Conservation (phyloP, 1,284 basidiomycete genomes). For the Porogramme epimiltina region DNA sequence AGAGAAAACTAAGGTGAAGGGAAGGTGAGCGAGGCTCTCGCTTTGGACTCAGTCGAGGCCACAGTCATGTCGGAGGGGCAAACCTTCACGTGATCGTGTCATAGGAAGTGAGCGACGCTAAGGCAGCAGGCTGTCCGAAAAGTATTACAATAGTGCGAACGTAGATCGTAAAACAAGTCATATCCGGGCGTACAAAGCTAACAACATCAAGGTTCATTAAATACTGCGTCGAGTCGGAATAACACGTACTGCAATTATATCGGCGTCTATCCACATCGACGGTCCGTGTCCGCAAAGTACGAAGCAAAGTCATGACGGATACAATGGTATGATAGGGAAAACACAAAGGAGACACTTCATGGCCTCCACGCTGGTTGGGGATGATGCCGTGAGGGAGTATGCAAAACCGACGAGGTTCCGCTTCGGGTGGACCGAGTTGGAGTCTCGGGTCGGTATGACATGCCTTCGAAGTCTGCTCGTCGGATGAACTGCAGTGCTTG, state of each 20-base stretch:
- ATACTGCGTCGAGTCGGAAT: slow-evolving; percentile 14
- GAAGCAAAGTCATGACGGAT: slow-evolving; percentile 10
- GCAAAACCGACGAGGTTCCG: slow-evolving; percentile 20
- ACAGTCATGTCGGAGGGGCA: no score
- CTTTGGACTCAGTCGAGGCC: no score
- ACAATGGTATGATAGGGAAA: slow-evolving; percentile 4
- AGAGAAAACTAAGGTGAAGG: not conserved
- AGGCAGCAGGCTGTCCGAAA: no score
- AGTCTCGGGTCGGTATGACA: slow-evolving; percentile 41
- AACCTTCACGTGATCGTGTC: slow-evolving; percentile 6
- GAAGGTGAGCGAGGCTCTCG: not conserved
- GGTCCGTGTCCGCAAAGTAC: slow-evolving; percentile 14
- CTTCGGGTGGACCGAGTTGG: slow-evolving; percentile 41
- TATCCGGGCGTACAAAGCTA: slow-evolving; percentile 20
- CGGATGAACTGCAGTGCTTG: slow-evolving; percentile 60
- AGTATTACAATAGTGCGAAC: no score
- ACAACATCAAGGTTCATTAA: slow-evolving; percentile 24
- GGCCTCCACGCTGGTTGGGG: slow-evolving; percentile 32
- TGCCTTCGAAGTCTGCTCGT: slow-evolving; percentile 46
- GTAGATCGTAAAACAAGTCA: slow-evolving; percentile 1
- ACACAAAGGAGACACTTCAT: slow-evolving; percentile 20
- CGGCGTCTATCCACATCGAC: slow-evolving; percentile 14
- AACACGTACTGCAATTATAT: slow-evolving; percentile 6
- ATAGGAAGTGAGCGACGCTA: no score
- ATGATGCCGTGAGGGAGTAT: slow-evolving; percentile 24